These are phyloP conservation scores for Ustilago cynodontis DNA, from an alignment of 1,284 basidiomycete species.

Conservation along the genomic window DNA sequence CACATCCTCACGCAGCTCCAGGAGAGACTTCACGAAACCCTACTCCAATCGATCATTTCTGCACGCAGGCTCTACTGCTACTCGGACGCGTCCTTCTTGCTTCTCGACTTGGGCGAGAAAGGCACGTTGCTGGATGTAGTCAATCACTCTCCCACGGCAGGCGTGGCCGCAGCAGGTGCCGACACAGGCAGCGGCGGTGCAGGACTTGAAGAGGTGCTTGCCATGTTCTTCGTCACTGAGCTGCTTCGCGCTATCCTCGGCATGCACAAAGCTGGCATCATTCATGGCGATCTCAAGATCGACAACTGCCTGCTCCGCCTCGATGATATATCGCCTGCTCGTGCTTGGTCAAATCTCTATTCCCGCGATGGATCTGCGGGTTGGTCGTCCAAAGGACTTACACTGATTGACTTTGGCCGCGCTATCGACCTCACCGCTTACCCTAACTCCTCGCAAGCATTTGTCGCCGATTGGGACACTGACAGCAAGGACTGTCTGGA, in stretches of 20 bases:
- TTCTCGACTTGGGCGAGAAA: slow-evolving; percentile 89
- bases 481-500: slow-evolving; percentile 87
- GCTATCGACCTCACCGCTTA: slow-evolving; percentile 89
- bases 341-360: slow-evolving; percentile 81
- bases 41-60: slow-evolving; percentile 54
- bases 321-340: slow-evolving; percentile 78
- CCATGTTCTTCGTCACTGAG: slow-evolving; percentile 94
- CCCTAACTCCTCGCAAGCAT: slow-evolving; percentile 76
- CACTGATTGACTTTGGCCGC: slow-evolving; percentile 95
- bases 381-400: slow-evolving; percentile 89
- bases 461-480: slow-evolving; percentile 85
- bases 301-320: slow-evolving; percentile 96
- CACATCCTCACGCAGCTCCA: slow-evolving; percentile 85
- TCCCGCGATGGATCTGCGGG: slow-evolving; percentile 81
- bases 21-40: slow-evolving; percentile 25
- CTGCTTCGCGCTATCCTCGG: slow-evolving; percentile 85
- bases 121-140: slow-evolving; percentile 93
- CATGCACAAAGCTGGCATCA: slow-evolving; percentile 84
- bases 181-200: slow-evolving; percentile 71
- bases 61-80: slow-evolving; percentile 61
- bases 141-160: slow-evolving; percentile 75
- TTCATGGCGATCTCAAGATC: slow-evolving; percentile 98
- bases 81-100: slow-evolving; percentile 86
- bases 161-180: slow-evolving; percentile 74
- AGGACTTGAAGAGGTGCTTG: slow-evolving; percentile 88